phyloP scores from a whole-genome alignment of 768 basidiomycete genomes.

The Lanmaoa pseudosensibilis region DNA sequence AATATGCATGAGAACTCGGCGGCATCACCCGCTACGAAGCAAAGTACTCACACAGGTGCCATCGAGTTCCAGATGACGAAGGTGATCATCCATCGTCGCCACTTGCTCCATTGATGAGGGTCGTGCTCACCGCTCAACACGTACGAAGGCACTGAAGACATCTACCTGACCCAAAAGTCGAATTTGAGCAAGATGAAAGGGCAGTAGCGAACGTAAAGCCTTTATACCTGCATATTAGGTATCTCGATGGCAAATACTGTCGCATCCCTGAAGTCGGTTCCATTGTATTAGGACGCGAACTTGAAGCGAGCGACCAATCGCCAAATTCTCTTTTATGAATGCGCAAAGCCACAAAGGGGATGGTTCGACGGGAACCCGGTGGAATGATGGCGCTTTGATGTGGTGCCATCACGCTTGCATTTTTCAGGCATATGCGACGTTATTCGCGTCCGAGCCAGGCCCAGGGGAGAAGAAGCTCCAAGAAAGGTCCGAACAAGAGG shows the following conservation, averaged over 20 bases:
- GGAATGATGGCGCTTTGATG: not conserved
- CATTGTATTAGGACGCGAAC: not conserved
- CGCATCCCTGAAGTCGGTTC: not conserved
- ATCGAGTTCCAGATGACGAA: slow-evolving; percentile 32
- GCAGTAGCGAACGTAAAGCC: not conserved
- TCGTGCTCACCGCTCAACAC: slow-evolving; percentile 22
- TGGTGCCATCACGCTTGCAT: not conserved
- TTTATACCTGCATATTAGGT: slow-evolving; percentile 17
- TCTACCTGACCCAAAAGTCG: slow-evolving; percentile 1
- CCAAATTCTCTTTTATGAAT: slow-evolving; percentile 12
- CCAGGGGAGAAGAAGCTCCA: not conserved
- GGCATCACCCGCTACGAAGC: not conserved
- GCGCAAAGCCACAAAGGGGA: not conserved
- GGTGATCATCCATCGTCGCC: slow-evolving; percentile 28
- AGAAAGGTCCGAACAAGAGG: not conserved
- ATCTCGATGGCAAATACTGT: not conserved
- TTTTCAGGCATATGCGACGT: slow-evolving; percentile 1
- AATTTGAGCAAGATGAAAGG: not conserved
- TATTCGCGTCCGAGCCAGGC: not conserved
- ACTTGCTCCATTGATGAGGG: slow-evolving; percentile 31
- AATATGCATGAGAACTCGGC: not conserved
- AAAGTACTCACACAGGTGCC: slow-evolving; percentile 28
- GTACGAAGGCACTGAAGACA: slow-evolving; percentile 22
- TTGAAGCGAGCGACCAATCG: slow-evolving; percentile 18
- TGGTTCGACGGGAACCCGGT: not conserved